A percentile compares a stretch with the other conserved stretches of the same genome.
These are phyloP conservation scores for Lepidopterella palustris DNA, from an alignment of 495 filamentous ascomycete genomes.

Conservation along the genomic window DNA sequence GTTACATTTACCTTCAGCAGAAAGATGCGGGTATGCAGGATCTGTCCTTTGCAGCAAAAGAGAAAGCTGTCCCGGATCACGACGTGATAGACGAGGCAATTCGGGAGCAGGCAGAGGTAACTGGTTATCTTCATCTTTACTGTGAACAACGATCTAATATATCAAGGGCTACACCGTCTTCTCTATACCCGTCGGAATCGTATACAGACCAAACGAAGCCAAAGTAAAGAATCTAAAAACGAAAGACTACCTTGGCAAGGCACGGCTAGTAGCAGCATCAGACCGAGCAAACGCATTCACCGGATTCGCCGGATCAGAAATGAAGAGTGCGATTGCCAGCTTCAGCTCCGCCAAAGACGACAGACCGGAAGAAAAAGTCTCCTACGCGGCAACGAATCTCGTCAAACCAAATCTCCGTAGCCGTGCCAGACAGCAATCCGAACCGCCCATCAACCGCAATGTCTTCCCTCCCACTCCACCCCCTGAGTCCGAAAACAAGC, in stretches of 20 bases:
- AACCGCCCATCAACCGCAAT: constrained; percentile 77
- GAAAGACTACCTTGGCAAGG: constrained; percentile 95
- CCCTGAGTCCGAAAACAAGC: constrained; percentile 67
- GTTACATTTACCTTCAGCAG: constrained; percentile 94
- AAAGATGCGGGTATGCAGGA: constrained; percentile 86
- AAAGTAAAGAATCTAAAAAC: constrained; percentile 97
- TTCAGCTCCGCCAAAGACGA: constrained; percentile 54
- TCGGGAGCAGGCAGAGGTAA: constrained; percentile 81
- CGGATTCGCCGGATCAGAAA: constrained; percentile 67
- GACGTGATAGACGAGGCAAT: constrained; percentile 98
- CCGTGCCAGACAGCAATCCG: constrained; percentile 71
- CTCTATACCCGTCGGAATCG: constrained; percentile 90
- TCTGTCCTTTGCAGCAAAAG: constrained; percentile 84
- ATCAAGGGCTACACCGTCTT: constrained; percentile 93
- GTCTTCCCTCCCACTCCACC: constrained; percentile 95
- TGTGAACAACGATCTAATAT: constrained; percentile 6
- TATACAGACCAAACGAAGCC: constrained; percentile 93
- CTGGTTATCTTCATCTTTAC: constrained; percentile 22
- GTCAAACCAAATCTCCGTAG: constrained; percentile 76
- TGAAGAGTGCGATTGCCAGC: constrained; percentile 51
- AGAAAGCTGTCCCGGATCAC: constrained; percentile 91
- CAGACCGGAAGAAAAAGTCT: constrained; percentile 68
- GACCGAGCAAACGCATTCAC: constrained; percentile 70
- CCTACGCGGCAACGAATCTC: constrained; percentile 83
- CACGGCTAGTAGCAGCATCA: constrained; percentile 85